These are phyloP conservation scores for Larix kaempferi DNA, from an alignment of 75 land plant genomes.

Conservation along the genomic window DNA sequence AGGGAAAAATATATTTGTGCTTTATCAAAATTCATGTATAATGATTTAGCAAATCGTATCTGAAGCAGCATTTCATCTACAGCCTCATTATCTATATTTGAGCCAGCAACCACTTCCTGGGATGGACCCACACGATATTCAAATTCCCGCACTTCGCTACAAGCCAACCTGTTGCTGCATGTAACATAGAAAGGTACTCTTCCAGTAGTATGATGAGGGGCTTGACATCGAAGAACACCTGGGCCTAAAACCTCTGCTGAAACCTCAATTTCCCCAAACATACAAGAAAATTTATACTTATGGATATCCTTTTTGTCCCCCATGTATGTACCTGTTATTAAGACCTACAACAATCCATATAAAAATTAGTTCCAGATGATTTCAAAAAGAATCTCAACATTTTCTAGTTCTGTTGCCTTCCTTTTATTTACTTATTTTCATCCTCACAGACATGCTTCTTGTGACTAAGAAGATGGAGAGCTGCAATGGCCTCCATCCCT, in stretches of 20 bases:
- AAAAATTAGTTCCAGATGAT: neutral
- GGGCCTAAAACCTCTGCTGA: conserved; percentile 63
- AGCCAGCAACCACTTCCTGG: neutral
- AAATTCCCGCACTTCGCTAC: conserved; percentile 83
- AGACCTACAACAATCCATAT: conserved; percentile 39
- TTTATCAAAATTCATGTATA: conserved; percentile 16
- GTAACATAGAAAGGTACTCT: conserved; percentile 80
- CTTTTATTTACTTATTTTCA: neutral
- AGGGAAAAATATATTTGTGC: conserved; percentile 19
- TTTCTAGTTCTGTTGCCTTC: neutral
- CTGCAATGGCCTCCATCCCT: neutral
- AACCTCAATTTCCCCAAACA: conserved; percentile 94
- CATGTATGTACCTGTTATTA: conserved; percentile 59
- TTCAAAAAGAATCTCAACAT: neutral
- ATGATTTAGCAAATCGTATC: conserved; percentile 52
- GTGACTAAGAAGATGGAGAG: neutral
- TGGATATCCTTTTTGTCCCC: conserved; percentile 22
- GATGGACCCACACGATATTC: conserved; percentile 48
- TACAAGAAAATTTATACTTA: conserved; percentile 58
- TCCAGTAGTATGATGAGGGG: conserved; percentile 71
- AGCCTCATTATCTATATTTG: conserved; percentile 10
- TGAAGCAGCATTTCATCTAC: conserved; percentile 55
- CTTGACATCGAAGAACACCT: conserved; percentile 59
- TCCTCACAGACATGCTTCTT: neutral
- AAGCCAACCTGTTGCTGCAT: conserved; percentile 68